Evolutionary conservation across 768 basidiomycete species (phyloP), one percentile per base, ranked within the genome.

Genomic region (Pisolithus marmoratus): DNA sequence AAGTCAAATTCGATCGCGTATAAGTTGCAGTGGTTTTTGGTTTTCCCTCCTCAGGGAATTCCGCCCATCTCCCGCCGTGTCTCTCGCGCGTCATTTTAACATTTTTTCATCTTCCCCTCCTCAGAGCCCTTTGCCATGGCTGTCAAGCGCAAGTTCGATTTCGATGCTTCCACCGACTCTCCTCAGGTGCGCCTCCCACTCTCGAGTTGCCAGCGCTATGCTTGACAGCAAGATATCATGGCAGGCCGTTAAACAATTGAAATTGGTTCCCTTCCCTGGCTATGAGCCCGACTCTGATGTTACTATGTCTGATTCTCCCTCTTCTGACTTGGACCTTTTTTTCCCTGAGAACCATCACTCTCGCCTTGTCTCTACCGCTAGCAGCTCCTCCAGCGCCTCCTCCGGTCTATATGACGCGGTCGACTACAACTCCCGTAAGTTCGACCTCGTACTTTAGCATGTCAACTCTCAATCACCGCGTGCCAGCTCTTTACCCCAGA

Each of bases 191-290:
- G 59, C 22, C 60, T 57, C n/a, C 58, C 57, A 51, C 57, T 48
- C 36, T 19, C 41, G 15, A 51, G 42, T 57, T n/a, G 41, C 45
- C 56, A 59, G 55, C 61, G 62, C 52, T 57, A 40, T 54, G 63
- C 51, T 56, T 57, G 49, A 34, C 34, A 12, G 8, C 26, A 27
- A 5, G 52, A 57, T 48, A 9, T 26, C 41, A 29, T 31, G 49
- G 29, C 58, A 84, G 81, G 75, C 74, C 55, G 71, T 74, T 29
- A 89, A 91, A 67, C 85, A 89, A 63, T 55, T 86, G 22, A 89
- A 85, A 72, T 75, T 87, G 53, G 73, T 89, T 51, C 84, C 86
- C 42, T 90, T 89, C 66, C 88, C 86, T 50, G 79, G 84, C 60
- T 74, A 74, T 53, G 77, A 80, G 54, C 63, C 70, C 54, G 84